These are phyloP conservation scores for Dendrobium chrysotoxum DNA, from an alignment of 106 monocot species.

Conservation along the genomic window DNA sequence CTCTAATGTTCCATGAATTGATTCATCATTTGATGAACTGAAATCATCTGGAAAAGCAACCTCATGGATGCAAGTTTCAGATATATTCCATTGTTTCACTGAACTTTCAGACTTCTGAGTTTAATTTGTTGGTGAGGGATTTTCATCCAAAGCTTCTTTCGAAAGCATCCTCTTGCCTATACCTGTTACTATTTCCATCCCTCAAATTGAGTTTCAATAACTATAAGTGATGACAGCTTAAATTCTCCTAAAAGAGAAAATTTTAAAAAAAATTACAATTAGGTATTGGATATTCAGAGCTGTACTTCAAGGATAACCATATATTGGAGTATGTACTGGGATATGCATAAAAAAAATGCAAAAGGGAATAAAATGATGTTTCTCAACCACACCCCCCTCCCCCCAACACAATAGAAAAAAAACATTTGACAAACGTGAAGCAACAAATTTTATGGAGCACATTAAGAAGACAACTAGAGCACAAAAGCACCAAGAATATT, in stretches of 20 bases:
- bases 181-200: conserved; percentile 20
- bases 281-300: not conserved
- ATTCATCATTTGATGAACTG: conserved; percentile 42
- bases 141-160: conserved; percentile 7
- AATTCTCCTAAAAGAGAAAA: not conserved
- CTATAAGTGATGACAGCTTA: not conserved
- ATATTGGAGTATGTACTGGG: not conserved
- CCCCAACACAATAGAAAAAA: not conserved
- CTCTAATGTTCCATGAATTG: conserved; percentile 60
- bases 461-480: not conserved
- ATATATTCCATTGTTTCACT: conserved; percentile 34
- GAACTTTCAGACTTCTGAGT: not conserved
- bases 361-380: not conserved
- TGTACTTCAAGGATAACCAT: not conserved
- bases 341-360: not conserved
- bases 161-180: too few species aligned
- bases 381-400: not conserved
- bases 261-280: not conserved
- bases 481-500: too few species aligned
- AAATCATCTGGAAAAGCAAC: conserved; percentile 78
- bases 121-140: not conserved
- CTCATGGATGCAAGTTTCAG: conserved; percentile 90
- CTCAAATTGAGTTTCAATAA: not conserved
- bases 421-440: not conserved
- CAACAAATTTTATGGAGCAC: not conserved